Evolutionary conservation across 2,329 filamentous ascomycete genomes (phyloP), one percentile per base, ranked within the genome.

Genomic region (Ascochyta lentis): DNA sequence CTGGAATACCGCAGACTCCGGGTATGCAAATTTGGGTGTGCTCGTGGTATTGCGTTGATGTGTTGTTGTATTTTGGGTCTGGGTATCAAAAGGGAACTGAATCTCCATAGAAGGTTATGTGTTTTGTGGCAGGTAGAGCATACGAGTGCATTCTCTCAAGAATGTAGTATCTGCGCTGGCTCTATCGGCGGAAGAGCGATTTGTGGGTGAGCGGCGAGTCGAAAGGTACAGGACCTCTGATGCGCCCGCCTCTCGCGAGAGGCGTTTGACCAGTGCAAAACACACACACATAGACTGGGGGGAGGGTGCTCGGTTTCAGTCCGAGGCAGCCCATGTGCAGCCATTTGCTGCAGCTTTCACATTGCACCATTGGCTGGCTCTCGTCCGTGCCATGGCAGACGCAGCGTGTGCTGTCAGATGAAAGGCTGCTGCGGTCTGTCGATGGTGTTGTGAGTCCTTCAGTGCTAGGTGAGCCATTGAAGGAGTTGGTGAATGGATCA

Each of bases 281-380:
- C 4, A 76, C 54, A 57, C 76, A 78, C 1, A 77, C 70, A 45
- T 74, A 78, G 5, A 77, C 73, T 1, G 72, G 65, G 6, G 75
- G 75, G 73, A 82, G 71, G 49, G 78, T 79, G 34, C 78, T 76
- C 16, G 76, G 70, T 52, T 81, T 79, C 15, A 86, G 70, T 2
- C 84, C 84, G 22, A 86, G 78, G 63, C 86, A 88, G 50, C 78
- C 77, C 29, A 82, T 81, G 64, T 88, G 86, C 27, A 85, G 76
- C 82, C 84, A 88, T 63, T 86, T 85, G n/a, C 78, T 82, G 74
- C 85, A 88, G 23, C 82, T 84, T 69, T 85, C 83, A 73, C 86
- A 88, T 75, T 86, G 84, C 42, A 88, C 80, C 81, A 88, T 84
- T 27, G 82, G 69, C 61, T 81, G 79, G 22, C 81, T 83, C 49